A percentile compares a stretch with the other conserved stretches of the same genome.
Evolutionary conservation across 2,329 filamentous ascomycete genomes (phyloP).

Genomic region (Pyrenophora seminiperda): DNA sequence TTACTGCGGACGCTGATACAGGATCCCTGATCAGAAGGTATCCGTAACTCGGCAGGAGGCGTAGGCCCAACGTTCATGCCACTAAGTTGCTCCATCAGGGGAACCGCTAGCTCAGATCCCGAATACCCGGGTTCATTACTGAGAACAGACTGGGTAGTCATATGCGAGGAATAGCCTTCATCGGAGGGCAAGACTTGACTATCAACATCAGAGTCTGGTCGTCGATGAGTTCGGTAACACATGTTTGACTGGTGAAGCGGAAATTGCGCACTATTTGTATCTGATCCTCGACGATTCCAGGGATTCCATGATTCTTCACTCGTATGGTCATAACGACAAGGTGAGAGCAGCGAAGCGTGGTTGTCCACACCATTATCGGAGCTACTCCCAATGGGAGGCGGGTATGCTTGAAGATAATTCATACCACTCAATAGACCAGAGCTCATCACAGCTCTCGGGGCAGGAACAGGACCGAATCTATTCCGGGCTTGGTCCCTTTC

Average conservation of each 20-base stretch:
- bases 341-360: constrained; percentile 20
- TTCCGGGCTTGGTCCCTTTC: constrained; percentile 19
- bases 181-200: constrained; percentile 30
- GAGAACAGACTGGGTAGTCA: constrained; percentile 34
- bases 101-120: constrained; percentile 29
- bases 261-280: constrained; percentile 3
- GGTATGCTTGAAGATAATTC: constrained; percentile 13
- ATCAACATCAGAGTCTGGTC: constrained; percentile 31
- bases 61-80: constrained; percentile 25
- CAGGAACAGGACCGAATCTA: constrained; percentile 22
- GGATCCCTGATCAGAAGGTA: constrained; percentile 32
- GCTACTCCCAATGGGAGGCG: constrained; percentile 5
- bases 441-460: constrained; percentile 16
- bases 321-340: constrained; percentile 14
- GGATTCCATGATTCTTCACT: constrained; percentile 39
- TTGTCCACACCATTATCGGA: constrained; percentile 16
- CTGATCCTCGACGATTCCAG: constrained; percentile 23
- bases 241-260: constrained; percentile 15
- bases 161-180: constrained; percentile 42
- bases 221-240: constrained; percentile 24
- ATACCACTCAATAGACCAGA: constrained; percentile 3
- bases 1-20: constrained; percentile 34
- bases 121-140: constrained; percentile 34
- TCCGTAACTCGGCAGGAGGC: constrained; percentile 19
- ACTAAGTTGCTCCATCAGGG: constrained; percentile 20